These are phyloP conservation scores for Leccinum imitatum DNA, from an alignment of 768 basidiomycete genomes.

Conservation along the genomic window DNA sequence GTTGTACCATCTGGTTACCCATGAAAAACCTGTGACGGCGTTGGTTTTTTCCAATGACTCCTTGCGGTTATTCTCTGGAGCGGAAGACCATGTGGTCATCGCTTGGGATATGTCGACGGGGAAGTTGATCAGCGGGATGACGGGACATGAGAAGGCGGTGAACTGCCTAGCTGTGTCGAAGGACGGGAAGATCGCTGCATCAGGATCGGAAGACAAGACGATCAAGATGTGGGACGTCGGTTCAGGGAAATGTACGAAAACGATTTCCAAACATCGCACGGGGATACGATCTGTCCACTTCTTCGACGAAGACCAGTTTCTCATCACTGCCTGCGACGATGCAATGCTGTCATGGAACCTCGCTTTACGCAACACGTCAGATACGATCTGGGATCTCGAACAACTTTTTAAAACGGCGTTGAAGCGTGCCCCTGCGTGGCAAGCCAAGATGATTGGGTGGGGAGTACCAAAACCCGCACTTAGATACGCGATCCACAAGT, in stretches of 20 bases:
- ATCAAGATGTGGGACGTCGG: constrained; percentile 24
- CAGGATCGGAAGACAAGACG: constrained; percentile 27
- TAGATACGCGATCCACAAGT: neutral
- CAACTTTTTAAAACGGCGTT: neutral
- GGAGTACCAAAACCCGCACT: neutral
- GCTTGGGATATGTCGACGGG: constrained; percentile 19
- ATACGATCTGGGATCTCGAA: neutral
- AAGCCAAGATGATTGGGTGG: constrained; percentile 5
- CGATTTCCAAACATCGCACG: constrained; percentile 13
- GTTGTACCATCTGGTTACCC: constrained; percentile 13
- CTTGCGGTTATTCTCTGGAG: constrained; percentile 21
- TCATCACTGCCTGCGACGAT: constrained; percentile 11
- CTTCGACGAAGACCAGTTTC: constrained; percentile 8
- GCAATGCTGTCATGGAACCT: constrained; percentile 10
- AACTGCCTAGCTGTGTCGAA: constrained; percentile 21
- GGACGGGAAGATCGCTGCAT: constrained; percentile 16
- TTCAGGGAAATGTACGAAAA: constrained; percentile 15
- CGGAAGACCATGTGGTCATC: constrained; percentile 22
- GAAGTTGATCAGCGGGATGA: constrained; percentile 17
- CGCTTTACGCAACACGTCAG: constrained; percentile 2
- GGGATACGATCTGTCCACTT: constrained; percentile 18
- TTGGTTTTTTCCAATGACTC: constrained; percentile 26
- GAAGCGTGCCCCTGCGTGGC: constrained; percentile 3
- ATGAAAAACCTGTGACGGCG: constrained; percentile 19
- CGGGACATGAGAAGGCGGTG: constrained; percentile 18